Base-by-base conservation (phyloP, 768 basidiomycete genomes). In the Lactarius sanguifluus region DNA sequence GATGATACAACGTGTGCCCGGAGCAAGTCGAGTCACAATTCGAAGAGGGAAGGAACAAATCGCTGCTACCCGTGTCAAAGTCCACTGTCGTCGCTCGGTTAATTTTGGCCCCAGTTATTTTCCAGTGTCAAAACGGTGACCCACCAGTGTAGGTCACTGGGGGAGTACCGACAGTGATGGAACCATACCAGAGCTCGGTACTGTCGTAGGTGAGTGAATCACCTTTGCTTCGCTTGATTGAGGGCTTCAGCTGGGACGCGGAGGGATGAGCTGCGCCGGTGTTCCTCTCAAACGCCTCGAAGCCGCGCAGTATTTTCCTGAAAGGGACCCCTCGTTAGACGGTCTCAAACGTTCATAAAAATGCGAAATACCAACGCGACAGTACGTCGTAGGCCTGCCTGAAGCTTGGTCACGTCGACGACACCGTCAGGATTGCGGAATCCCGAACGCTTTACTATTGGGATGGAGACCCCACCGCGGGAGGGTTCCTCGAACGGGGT, bases 41-140 rank as follows among this genome's bases (percentile, higher is more conserved):
- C 40, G 71, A 25, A 2, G 67, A 65, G 10, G 81, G 79, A 36
- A 83, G 69, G 72, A 76, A 72, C 57, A 80, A 66, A 67, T 79
- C 72, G 58, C 71, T 68, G 45, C 70, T 71, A 1, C 72, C 74
- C 3, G 72, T 81, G 70, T 82, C 81, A 57, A 82, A 80, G 64
- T 80, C 77, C 61, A 81, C 73, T 61, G 50, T 55, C 6, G 25
- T 25, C 18, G 2, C 4, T 9, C 16, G 9, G 25, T 36, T 13
- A 25, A 23, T 1, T 9, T 47, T 15, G 30, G n/a, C 50, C 6
- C 5, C 5, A 36, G 10, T 13, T 13, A 28, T n/a, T 7, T 18
- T 16, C 16, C 28, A 28, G 25, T 4, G n/a, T 13, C 6, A 23
- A 32, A n/a, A 59, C n/a, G 2, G 20, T 8, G 2, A 20, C 28